Percentiles rank a stretch among this genome's conserved stretches.
Conservation (phyloP, 345 rosid genomes). For the Rhodamnia rubescens region DNA sequence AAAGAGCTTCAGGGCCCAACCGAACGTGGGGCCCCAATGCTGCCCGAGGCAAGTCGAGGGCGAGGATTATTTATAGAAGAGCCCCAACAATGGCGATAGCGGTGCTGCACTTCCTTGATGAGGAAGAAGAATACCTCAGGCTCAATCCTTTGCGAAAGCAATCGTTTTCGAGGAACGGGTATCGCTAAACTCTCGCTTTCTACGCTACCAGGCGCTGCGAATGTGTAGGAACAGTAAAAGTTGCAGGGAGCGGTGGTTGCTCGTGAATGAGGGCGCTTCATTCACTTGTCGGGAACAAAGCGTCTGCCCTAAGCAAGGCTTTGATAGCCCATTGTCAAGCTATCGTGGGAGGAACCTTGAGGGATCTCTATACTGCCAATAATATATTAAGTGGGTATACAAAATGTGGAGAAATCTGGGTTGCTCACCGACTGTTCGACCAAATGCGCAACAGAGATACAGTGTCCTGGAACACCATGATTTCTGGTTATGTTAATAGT, state of each 20-base stretch:
- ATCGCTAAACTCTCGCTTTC: neutral
- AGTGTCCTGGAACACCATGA: conserved; percentile 68
- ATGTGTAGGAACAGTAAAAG: neutral
- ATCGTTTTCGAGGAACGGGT: neutral
- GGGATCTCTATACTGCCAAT: conserved; percentile 42
- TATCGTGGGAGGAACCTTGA: conserved; percentile 27
- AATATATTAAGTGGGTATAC: conserved; percentile 23
- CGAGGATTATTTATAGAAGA: neutral
- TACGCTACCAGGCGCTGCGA: neutral
- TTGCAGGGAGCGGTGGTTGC: neutral
- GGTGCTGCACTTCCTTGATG: neutral
- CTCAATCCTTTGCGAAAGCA: neutral
- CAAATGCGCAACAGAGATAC: conserved; percentile 48
- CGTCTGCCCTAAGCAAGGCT: conserved; percentile 20
- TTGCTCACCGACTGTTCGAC: conserved; percentile 46
- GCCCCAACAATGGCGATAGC: neutral
- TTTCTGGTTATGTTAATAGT: conserved; percentile 43
- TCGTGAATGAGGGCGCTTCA: conserved; percentile 28
- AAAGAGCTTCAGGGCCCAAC: neutral
- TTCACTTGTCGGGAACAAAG: conserved; percentile 6
- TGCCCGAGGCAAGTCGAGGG: neutral
- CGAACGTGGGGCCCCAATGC: neutral
- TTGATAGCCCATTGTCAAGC: conserved; percentile 29
- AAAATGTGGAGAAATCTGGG: conserved; percentile 7
- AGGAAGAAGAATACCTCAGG: neutral